phyloP scores from a whole-genome alignment of 179 eudicot species.

The Camellia oleifera region DNA sequence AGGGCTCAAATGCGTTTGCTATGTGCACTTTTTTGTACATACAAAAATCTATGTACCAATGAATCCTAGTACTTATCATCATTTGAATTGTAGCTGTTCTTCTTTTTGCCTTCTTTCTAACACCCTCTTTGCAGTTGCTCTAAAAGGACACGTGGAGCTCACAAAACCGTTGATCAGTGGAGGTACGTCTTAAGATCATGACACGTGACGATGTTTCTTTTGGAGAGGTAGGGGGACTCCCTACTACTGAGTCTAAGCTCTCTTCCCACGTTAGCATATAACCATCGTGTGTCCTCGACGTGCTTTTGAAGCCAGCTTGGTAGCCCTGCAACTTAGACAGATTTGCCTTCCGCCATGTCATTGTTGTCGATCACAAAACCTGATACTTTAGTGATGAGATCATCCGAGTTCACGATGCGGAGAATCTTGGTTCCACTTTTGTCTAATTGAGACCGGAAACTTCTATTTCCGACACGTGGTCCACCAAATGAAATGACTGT shows the following conservation, averaged over 20 bases:
- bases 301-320: constrained; percentile 28
- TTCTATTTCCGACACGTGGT: constrained; percentile 65
- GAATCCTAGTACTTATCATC: neutral
- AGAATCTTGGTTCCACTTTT: constrained; percentile 47
- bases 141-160: constrained; percentile 61
- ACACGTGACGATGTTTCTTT: constrained; percentile 51
- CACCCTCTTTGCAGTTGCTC: constrained; percentile 50
- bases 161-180: constrained; percentile 58
- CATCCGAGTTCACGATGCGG: constrained; percentile 67
- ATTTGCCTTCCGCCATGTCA: constrained; percentile 18
- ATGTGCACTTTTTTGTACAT: neutral
- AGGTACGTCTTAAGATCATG: constrained; percentile 76
- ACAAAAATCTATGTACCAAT: neutral
- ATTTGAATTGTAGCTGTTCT: neutral
- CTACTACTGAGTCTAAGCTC: constrained; percentile 60
- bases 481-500: constrained; percentile 78
- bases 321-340: constrained; percentile 23
- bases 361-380: constrained; percentile 53
- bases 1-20: too few species aligned
- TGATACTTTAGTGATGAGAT: constrained; percentile 64
- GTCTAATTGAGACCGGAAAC: constrained; percentile 43
- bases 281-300: constrained; percentile 38
- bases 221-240: constrained; percentile 49
- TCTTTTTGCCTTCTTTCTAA: neutral
- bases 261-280: constrained; percentile 67